Evolutionary conservation across 164 flowering plant genomes (phyloP).

Genomic region (Malania oleifera): DNA sequence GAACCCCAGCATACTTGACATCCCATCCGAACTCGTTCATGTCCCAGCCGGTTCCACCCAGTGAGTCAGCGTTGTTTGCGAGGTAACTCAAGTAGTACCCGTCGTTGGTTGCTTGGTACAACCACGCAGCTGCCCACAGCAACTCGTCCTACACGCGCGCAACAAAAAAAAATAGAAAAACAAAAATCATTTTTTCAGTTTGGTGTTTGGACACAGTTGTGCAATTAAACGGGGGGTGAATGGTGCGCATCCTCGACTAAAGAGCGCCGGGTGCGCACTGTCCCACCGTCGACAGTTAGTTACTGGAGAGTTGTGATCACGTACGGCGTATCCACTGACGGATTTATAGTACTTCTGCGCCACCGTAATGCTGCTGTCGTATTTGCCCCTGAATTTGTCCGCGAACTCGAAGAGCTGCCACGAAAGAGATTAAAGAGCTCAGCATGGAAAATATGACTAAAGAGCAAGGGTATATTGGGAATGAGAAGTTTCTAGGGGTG

Average conservation of each 20-base stretch:
- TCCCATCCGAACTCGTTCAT: conserved; percentile 98
- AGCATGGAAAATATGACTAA: background rate
- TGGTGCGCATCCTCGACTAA: too few species aligned
- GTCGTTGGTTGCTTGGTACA: conserved; percentile 69
- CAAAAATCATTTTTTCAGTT: background rate
- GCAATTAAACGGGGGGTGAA: background rate
- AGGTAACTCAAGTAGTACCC: conserved; percentile 64
- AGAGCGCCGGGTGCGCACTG: background rate
- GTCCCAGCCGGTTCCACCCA: conserved; percentile 97
- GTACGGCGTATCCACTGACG: conserved; percentile 82
- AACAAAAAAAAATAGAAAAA: background rate
- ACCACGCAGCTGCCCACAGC: conserved; percentile 93
- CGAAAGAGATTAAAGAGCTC: too few species aligned
- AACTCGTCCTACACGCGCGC: conserved; percentile 64
- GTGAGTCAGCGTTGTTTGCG: conserved; percentile 57
- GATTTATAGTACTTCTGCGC: conserved; percentile 89
- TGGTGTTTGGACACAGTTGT: background rate
- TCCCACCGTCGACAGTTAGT: background rate
- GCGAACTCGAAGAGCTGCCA: conserved; percentile 83
- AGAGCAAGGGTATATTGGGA: background rate
- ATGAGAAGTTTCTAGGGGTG: background rate
- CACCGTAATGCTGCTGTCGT: conserved; percentile 80
- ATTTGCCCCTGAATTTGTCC: conserved; percentile 92
- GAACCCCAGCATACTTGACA: conserved; percentile 90
- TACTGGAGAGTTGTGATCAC: conserved; percentile 11